Conservation (phyloP, 2,329 filamentous ascomycete genomes). For the Arthrocladium fulminans region DNA sequence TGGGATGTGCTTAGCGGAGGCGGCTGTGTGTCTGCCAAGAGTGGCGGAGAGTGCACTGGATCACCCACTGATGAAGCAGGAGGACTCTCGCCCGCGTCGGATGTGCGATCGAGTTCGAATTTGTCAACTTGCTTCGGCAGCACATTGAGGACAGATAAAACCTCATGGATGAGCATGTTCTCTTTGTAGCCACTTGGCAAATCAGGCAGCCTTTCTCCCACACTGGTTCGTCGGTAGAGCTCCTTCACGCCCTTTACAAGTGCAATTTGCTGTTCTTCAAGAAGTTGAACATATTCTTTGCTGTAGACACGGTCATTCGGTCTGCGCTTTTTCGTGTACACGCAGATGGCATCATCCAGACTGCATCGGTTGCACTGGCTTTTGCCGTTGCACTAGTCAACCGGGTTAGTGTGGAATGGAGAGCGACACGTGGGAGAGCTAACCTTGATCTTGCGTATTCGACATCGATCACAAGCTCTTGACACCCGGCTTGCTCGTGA, state of each 20-base stretch:
- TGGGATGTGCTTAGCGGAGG: not conserved
- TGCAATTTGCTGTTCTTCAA: conserved; percentile 1
- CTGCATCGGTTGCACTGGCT: conserved; percentile 5
- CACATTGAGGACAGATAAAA: not conserved
- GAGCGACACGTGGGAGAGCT: not conserved
- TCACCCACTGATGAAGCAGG: not conserved
- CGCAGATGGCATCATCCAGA: conserved; percentile 3
- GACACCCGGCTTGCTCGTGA: conserved; percentile 1
- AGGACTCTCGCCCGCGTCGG: not conserved
- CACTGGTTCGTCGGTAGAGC: not conserved
- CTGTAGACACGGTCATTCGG: conserved; percentile 4
- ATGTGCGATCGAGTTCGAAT: not conserved
- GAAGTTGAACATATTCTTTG: conserved; percentile 6
- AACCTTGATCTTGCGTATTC: conserved; percentile 6
- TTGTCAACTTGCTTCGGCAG: not conserved
- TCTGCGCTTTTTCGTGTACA: conserved; percentile 2
- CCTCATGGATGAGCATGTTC: conserved; percentile 5
- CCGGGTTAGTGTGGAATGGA: too few species aligned
- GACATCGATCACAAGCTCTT: conserved; percentile 6
- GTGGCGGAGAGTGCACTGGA: not conserved
- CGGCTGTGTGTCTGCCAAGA: not conserved
- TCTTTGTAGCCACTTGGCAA: not conserved
- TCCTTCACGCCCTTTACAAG: conserved; percentile 6
- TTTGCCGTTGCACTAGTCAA: conserved; percentile 3
- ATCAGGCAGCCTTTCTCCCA: not conserved